phyloP scores from a whole-genome alignment of 2,329 filamentous ascomycete genomes.

The Moelleriella libera region DNA sequence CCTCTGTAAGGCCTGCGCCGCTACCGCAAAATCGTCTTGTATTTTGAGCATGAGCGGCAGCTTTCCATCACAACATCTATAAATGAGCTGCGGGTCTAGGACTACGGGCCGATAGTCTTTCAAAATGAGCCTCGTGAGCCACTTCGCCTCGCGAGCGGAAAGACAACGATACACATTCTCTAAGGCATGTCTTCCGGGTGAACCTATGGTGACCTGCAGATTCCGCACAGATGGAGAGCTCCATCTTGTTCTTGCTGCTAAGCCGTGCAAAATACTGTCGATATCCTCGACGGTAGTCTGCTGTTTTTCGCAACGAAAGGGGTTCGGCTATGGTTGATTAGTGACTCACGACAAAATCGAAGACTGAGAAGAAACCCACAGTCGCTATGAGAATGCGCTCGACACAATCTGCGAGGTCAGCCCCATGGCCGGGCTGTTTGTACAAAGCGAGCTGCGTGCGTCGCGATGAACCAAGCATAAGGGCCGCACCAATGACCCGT shows the following conservation, averaged over 20 bases:
- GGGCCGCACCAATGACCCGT: conserved; percentile 50
- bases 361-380: conserved; percentile 22
- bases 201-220: conserved; percentile 11
- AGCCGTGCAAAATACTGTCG: conserved; percentile 46
- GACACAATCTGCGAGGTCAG: conserved; percentile 60
- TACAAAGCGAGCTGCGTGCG: conserved; percentile 49
- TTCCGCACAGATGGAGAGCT: conserved; percentile 50
- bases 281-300: conserved; percentile 57
- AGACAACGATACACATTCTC: conserved; percentile 44
- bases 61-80: conserved; percentile 50
- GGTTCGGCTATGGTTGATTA: conserved; percentile 27
- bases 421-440: conserved; percentile 36
- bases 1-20: conserved; percentile 36
- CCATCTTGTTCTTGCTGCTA: conserved; percentile 57
- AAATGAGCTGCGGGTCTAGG: conserved; percentile 41
- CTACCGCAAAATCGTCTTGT: conserved; percentile 51
- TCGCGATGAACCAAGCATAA: conserved; percentile 50
- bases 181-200: conserved; percentile 29
- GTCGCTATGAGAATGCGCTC: conserved; percentile 49
- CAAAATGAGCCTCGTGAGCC: conserved; percentile 69
- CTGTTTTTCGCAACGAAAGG: conserved; percentile 12
- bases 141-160: conserved; percentile 62
- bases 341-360: background rate
- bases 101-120: conserved; percentile 59
- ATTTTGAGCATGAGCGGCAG: conserved; percentile 58